Evolutionary conservation across 805 yeast genomes (phyloP).

Genomic region (Candida tibetensis): DNA sequence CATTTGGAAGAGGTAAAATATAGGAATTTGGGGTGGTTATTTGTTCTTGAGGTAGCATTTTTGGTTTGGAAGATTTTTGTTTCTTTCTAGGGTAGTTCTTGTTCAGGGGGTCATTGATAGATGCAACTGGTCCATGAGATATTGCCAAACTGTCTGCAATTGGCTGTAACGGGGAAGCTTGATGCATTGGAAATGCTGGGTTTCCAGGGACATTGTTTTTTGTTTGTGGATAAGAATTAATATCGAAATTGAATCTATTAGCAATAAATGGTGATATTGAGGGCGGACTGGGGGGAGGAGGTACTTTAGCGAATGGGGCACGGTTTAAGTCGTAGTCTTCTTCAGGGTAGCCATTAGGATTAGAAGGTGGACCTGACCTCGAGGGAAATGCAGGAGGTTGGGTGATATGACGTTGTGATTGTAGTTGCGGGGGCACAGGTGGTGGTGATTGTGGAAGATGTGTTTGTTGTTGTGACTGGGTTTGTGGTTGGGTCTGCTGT

Average conservation of each 20-base stretch:
- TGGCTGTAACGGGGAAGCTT: not conserved
- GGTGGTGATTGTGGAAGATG: not conserved
- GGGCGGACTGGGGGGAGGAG: constrained; percentile 14
- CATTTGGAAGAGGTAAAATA: constrained; percentile 3
- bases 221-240: constrained; percentile 8
- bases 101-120: too few relatives aligned
- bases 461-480: constrained; percentile 1
- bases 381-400: not conserved
- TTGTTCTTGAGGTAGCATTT: too few relatives aligned
- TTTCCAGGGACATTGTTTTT: not conserved
- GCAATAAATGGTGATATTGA: constrained; percentile 18
- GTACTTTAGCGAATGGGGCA: constrained; percentile 4
- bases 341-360: not conserved
- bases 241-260: constrained; percentile 17
- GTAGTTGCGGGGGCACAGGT: constrained; percentile 5
- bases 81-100: too few relatives aligned
- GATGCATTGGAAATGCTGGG: not conserved
- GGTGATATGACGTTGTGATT: constrained; percentile 2
- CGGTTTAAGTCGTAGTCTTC: constrained; percentile 6
- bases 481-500: constrained; percentile 2
- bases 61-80: too few relatives aligned
- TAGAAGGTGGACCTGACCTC: not conserved
- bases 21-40: too few relatives aligned
- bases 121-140: not conserved
- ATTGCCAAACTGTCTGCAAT: not conserved